phyloP scores from a whole-genome alignment of 179 eudicot genomes.

The Amaranthus tricolor region DNA sequence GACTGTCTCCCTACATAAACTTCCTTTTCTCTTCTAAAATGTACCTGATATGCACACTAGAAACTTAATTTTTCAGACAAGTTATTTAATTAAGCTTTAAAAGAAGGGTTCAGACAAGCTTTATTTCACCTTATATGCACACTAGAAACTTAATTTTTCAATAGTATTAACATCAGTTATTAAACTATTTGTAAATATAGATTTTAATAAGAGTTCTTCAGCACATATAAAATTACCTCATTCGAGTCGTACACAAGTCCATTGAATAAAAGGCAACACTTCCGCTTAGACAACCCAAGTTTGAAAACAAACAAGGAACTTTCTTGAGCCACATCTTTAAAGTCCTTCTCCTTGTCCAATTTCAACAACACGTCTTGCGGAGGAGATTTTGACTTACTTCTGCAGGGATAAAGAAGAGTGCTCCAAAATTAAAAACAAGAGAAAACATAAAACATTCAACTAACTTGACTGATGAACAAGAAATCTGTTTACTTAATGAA shows the following conservation, averaged over 20 bases:
- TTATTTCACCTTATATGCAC: background rate
- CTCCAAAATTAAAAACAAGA: constrained; percentile 1
- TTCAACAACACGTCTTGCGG: constrained; percentile 80
- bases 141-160: background rate
- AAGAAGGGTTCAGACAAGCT: background rate
- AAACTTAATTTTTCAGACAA: too few species aligned
- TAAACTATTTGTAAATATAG: background rate
- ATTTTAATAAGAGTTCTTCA: background rate
- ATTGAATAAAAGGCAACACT: constrained; percentile 78
- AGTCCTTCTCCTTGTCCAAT: constrained; percentile 64
- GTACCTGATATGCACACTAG: too few species aligned
- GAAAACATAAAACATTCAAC: background rate
- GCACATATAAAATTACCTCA: constrained; percentile 52
- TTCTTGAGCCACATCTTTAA: constrained; percentile 58
- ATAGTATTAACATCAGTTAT: background rate
- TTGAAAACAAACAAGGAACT: constrained; percentile 79
- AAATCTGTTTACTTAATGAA: background rate
- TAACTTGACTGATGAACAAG: background rate
- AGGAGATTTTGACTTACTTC: constrained; percentile 72
- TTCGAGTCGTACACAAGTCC: constrained; percentile 77
- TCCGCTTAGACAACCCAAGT: constrained; percentile 71
- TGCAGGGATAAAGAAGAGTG: constrained; percentile 21
- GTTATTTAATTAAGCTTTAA: background rate
- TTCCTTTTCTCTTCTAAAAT: background rate
- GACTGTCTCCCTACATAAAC: background rate